A percentile compares a stretch with the other conserved stretches of the same genome.
phyloP scores from a whole-genome alignment of 2,329 filamentous ascomycete genomes.

The Coniella lustricola region DNA sequence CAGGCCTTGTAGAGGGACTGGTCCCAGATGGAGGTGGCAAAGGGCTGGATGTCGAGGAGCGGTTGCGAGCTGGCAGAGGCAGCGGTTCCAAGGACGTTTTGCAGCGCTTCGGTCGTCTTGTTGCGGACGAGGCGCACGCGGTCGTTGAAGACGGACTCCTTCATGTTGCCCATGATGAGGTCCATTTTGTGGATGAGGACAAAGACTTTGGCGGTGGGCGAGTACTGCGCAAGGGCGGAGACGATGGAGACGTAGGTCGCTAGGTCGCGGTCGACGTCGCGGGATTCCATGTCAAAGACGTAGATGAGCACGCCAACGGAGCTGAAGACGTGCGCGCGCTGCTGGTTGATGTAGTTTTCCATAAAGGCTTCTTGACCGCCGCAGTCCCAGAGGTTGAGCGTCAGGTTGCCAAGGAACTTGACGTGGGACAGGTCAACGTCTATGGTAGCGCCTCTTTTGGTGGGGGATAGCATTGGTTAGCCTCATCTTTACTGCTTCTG shows the following conservation, averaged over 20 bases:
- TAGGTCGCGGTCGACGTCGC: slow-evolving; percentile 88
- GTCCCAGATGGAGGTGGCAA: slow-evolving; percentile 97
- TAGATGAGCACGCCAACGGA: slow-evolving; percentile 97
- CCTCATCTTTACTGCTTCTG: too few species aligned
- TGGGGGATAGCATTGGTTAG: too few species aligned
- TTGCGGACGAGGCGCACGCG: slow-evolving; percentile 69
- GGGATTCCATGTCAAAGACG: slow-evolving; percentile 96
- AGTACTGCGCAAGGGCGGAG: slow-evolving; percentile 79
- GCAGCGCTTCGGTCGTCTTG: slow-evolving; percentile 55
- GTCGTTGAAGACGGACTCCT: slow-evolving; percentile 78
- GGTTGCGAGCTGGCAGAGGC: slow-evolving; percentile 33
- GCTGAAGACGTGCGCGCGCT: slow-evolving; percentile 92
- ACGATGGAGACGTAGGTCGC: slow-evolving; percentile 90
- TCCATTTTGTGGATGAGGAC: slow-evolving; percentile 99
- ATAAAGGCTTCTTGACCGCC: slow-evolving; percentile 98
- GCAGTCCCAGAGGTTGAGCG: slow-evolving; percentile 97
- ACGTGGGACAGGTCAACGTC: slow-evolving; percentile 98
- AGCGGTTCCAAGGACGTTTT: slow-evolving; percentile 28
- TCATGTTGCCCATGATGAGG: slow-evolving; percentile 72
- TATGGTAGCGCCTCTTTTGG: slow-evolving; percentile 75
- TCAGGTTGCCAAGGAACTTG: slow-evolving; percentile 96
- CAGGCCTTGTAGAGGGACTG: slow-evolving; percentile 97
- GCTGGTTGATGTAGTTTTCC: slow-evolving; percentile 94
- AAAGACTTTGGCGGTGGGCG: slow-evolving; percentile 75
- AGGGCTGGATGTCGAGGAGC: slow-evolving; percentile 62